Base-by-base conservation (phyloP, 2,329 filamentous ascomycete species). In the Trichophyton rubrum region DNA sequence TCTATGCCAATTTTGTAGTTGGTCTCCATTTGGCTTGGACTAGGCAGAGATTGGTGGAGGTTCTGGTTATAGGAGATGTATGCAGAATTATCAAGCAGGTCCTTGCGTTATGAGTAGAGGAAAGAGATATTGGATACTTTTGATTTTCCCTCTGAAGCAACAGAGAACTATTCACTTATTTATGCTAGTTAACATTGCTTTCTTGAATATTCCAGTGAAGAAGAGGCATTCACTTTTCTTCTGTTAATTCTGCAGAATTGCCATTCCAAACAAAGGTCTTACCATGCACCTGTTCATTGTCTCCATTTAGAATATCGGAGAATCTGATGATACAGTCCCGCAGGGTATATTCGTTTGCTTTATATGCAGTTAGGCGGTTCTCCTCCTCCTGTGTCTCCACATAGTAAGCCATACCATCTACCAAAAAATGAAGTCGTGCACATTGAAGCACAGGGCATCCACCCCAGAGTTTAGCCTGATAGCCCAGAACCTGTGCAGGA, bases 381-480 rank as follows among this genome's bases (percentile, higher is more conserved):
- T 30, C 47, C 38, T 62, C 33, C 13, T 59, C 38, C 38, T 59
- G 22, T 13, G 22, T 56, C 15, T 56, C 20, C 22, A 69, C 66
- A 61, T 65, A 55, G 62, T 67, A 71, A 8, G 65, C 66, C 41
- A 62, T 59, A 3, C 68, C 68, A 22, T 67, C 35, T 41, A 70
- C 66, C 15, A 59, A 43, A 27, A 51, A 57, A 9, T 55, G 61
- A 24, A 15, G 20, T n/a, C 63, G 62, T 22, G 47, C 60, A 62
- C 66, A 62, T 2, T 67, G 17, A 0, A 70, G 60, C 40, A 67
- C 68, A 9, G 68, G 67, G 60, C 69, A 71, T 59, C 67, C 66
- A 3, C 69, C 69, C 67, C 69, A 69, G 27, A 70, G 40, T 60
- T 67, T 69, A 61, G 64, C 67, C 57, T 64, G 33, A 49, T 68